Evolutionary conservation across 192 early-diverging fungal genomes (phyloP).

Genomic region (Mortierella antarctica): DNA sequence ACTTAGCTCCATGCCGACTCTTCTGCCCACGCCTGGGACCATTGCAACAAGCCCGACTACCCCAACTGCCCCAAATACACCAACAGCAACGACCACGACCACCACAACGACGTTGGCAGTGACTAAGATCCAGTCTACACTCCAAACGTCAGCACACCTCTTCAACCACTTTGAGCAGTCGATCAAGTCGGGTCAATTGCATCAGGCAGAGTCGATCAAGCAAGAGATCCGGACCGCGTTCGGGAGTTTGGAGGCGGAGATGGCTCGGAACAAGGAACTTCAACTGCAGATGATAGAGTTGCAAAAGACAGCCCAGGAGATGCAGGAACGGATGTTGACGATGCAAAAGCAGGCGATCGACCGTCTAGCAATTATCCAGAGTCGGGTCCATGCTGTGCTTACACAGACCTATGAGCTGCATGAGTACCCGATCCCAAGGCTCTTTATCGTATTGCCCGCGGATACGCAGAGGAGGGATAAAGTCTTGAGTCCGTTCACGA

Average conservation of each 20-base stretch:
- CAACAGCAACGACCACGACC: neutral
- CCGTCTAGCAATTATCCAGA: slow-evolving; percentile 22
- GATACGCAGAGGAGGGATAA: slow-evolving; percentile 9
- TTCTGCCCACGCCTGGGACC: neutral
- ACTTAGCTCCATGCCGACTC: neutral
- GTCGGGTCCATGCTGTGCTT: slow-evolving; percentile 11
- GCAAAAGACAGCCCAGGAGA: slow-evolving; percentile 17
- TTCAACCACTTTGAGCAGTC: slow-evolving; percentile 27
- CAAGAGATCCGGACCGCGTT: slow-evolving; percentile 21
- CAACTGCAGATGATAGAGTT: slow-evolving; percentile 20
- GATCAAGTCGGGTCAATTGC: slow-evolving; percentile 15
- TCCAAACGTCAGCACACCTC: slow-evolving; percentile 17
- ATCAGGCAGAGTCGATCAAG: slow-evolving; percentile 28
- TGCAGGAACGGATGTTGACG: slow-evolving; percentile 20
- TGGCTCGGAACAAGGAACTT: slow-evolving; percentile 20
- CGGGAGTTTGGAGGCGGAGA: slow-evolving; percentile 8
- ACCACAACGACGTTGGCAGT: neutral
- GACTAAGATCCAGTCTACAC: slow-evolving; percentile 14
- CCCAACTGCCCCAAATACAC: neutral
- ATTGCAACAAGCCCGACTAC: neutral
- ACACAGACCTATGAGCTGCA: slow-evolving; percentile 37
- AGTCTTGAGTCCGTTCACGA: slow-evolving; percentile 14
- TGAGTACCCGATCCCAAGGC: slow-evolving; percentile 29
- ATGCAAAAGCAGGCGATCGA: slow-evolving; percentile 27
- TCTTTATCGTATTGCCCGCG: slow-evolving; percentile 33